Conservation (phyloP, 768 basidiomycete species). For the Mycena metata region DNA sequence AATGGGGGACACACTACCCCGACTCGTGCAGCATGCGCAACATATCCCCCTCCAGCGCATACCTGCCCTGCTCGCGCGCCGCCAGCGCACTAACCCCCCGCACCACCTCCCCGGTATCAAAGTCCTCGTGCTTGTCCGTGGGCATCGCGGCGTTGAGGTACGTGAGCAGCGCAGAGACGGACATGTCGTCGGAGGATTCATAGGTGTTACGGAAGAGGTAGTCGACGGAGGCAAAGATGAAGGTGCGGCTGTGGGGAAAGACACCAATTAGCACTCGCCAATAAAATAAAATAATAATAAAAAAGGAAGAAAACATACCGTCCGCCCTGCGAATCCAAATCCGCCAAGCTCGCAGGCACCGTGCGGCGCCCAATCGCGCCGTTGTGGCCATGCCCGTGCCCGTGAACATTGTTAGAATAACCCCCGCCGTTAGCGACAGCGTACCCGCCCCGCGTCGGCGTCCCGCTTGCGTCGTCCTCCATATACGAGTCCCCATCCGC, state of each 20-base stretch:
- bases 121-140: constrained; percentile 84
- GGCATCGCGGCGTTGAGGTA: constrained; percentile 86
- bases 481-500: constrained; percentile 44
- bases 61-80: constrained; percentile 26
- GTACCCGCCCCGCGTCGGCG: constrained; percentile 25
- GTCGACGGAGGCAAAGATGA: constrained; percentile 70
- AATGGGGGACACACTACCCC: neutral
- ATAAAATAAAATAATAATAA: constrained; percentile 10
- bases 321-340: constrained; percentile 71
- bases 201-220: constrained; percentile 80
- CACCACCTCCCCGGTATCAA: constrained; percentile 80
- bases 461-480: constrained; percentile 40
- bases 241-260: constrained; percentile 60
- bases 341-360: constrained; percentile 61
- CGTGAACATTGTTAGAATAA: too few relatives aligned
- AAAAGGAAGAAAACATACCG: constrained; percentile 61
- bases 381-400: neutral
- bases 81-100: constrained; percentile 51
- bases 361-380: constrained; percentile 41
- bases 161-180: constrained; percentile 74
- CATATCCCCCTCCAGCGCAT: constrained; percentile 35
- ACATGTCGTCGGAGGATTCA: constrained; percentile 74
- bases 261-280: neutral
- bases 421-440: too few relatives aligned
- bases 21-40: constrained; percentile 20